phyloP scores from a whole-genome alignment of 2,329 filamentous ascomycete species.

The Rhynchosporium agropyri region DNA sequence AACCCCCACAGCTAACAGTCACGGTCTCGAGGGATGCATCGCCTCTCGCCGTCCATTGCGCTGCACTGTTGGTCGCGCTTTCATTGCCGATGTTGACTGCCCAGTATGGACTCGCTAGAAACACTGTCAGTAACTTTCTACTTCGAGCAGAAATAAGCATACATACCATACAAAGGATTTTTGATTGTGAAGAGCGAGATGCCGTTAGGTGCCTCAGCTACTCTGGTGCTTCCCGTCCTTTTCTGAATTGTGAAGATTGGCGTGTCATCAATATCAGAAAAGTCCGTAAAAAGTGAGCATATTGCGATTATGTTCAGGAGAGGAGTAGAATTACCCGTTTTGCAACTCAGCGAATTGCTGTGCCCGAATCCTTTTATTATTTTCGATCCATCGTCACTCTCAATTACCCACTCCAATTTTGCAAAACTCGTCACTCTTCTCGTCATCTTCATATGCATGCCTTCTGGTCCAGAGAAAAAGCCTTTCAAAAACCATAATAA shows the following conservation, averaged over 20 bases:
- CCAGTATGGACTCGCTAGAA: slow-evolving; percentile 25
- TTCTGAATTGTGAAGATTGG: slow-evolving; percentile 26
- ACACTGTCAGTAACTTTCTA: background rate
- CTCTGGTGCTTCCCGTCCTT: slow-evolving; percentile 26
- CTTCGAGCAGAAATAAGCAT: background rate
- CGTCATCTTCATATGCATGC: slow-evolving; percentile 27
- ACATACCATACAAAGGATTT: slow-evolving; percentile 23
- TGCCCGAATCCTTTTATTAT: slow-evolving; percentile 20
- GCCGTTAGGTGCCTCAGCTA: slow-evolving; percentile 22
- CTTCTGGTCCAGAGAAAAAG: slow-evolving; percentile 20
- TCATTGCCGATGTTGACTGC: slow-evolving; percentile 15
- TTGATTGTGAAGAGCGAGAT: slow-evolving; percentile 21
- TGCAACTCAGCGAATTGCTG: slow-evolving; percentile 23
- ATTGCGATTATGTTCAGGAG: background rate
- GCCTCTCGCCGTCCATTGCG: slow-evolving; percentile 26
- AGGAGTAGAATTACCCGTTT: slow-evolving; percentile 19
- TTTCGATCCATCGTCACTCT: slow-evolving; percentile 9
- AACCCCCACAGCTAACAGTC: slow-evolving; percentile 25
- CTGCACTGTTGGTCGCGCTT: background rate
- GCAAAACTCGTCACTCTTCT: slow-evolving; percentile 21
- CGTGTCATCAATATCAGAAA: slow-evolving; percentile 21
- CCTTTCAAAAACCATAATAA: slow-evolving; percentile 17
- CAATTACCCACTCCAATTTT: slow-evolving; percentile 27
- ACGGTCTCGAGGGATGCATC: slow-evolving; percentile 21
- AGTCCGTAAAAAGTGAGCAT: slow-evolving; percentile 14